Evolutionary conservation across 2,329 filamentous ascomycete genomes (phyloP).

Genomic region (Trichoderma lentiforme): DNA sequence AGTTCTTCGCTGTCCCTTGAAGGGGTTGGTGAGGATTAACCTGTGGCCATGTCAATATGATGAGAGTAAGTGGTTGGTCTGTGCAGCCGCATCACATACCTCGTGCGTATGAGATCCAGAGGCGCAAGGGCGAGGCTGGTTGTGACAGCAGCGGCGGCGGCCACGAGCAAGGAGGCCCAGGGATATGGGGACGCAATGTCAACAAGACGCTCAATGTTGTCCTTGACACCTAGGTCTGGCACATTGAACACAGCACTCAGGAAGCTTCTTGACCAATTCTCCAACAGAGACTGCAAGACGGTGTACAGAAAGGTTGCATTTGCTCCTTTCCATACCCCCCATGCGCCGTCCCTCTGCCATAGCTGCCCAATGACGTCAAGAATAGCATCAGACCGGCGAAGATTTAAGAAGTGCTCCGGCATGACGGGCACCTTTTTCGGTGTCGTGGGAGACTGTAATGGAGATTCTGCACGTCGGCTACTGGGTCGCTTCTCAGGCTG

Average conservation of each 20-base stretch:
- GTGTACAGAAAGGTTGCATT: slow-evolving; percentile 92
- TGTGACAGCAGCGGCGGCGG: slow-evolving; percentile 60
- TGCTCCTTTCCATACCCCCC: slow-evolving; percentile 91
- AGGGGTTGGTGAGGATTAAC: slow-evolving; percentile 80
- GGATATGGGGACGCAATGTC: slow-evolving; percentile 76
- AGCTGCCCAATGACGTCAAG: slow-evolving; percentile 83
- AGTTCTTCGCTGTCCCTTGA: slow-evolving; percentile 70
- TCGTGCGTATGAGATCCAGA: slow-evolving; percentile 83
- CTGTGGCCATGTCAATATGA: slow-evolving; percentile 38
- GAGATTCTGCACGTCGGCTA: slow-evolving; percentile 30
- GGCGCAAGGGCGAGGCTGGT: slow-evolving; percentile 82
- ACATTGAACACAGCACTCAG: slow-evolving; percentile 89
- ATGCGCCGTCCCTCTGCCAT: slow-evolving; percentile 84
- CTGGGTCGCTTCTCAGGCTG: slow-evolving; percentile 28
- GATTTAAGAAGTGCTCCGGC: slow-evolving; percentile 58
- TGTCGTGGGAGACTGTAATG: slow-evolving; percentile 29
- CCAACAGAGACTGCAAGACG: slow-evolving; percentile 78
- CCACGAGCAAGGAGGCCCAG: slow-evolving; percentile 73
- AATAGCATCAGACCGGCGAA: slow-evolving; percentile 75
- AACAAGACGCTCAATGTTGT: slow-evolving; percentile 72
- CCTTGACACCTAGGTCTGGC: slow-evolving; percentile 74
- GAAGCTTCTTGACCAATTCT: slow-evolving; percentile 88
- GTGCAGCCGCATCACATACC: slow-evolving; percentile 32
- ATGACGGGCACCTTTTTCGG: slow-evolving; percentile 32
- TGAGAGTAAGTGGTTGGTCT: slow-evolving; percentile 22